Conservation (phyloP, 1,139 yeast genomes). For the Saccharomyces hybrid region DNA sequence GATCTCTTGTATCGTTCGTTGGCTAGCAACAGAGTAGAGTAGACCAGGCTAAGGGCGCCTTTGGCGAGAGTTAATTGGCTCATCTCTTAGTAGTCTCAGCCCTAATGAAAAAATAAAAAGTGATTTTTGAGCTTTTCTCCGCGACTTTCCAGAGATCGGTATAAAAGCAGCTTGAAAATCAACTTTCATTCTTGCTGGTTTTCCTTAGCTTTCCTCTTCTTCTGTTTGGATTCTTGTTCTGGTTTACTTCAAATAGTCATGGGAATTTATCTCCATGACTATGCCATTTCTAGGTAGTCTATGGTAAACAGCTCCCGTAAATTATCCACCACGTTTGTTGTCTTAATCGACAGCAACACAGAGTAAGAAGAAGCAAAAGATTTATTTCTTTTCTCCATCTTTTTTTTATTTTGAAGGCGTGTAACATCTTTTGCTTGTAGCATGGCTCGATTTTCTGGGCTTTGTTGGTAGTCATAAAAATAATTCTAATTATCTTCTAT, state of each 20-base stretch:
- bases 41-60: too few species aligned
- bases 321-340: constrained; percentile 19
- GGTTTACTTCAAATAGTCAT: constrained; percentile 2
- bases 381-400: constrained; percentile 10
- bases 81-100: not conserved
- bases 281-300: constrained; percentile 27
- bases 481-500: not conserved
- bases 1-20: not conserved
- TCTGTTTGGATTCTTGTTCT: not conserved
- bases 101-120: not conserved
- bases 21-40: too few species aligned
- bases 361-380: constrained; percentile 19
- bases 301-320: constrained; percentile 34
- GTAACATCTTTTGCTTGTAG: constrained; percentile 17
- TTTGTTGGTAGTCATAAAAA: not conserved
- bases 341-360: constrained; percentile 13
- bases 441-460: not conserved
- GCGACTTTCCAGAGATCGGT: not conserved
- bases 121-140: not conserved
- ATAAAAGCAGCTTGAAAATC: not conserved
- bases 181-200: not conserved
- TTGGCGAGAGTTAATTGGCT: too few species aligned
- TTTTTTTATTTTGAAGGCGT: constrained; percentile 31
- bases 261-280: constrained; percentile 32
- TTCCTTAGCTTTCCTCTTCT: not conserved